Conservation (phyloP, 495 filamentous ascomycete genomes). For the Cairneyella variabilis region DNA sequence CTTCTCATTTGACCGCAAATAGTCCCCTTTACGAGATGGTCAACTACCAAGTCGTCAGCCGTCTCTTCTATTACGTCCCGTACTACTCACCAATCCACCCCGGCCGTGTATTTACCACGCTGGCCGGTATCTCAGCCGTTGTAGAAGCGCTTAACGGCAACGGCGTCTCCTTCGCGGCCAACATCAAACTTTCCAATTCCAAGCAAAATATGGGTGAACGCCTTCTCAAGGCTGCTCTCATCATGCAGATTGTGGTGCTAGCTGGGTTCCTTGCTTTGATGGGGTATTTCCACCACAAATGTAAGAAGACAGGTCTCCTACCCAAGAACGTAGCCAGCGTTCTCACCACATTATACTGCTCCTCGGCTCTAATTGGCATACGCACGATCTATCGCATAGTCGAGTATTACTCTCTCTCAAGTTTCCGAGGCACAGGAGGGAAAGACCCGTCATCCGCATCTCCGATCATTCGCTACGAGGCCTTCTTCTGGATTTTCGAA, state of each 20-base stretch:
- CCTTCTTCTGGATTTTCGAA: conserved; percentile 72
- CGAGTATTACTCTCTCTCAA: conserved; percentile 45
- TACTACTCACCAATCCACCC: conserved; percentile 73
- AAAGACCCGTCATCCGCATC: conserved; percentile 27
- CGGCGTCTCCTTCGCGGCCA: conserved; percentile 49
- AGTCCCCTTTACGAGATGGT: conserved; percentile 67
- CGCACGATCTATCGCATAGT: conserved; percentile 64
- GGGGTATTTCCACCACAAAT: conserved; percentile 55
- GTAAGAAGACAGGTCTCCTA: conserved; percentile 44
- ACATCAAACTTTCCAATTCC: conserved; percentile 29
- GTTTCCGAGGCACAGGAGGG: not conserved
- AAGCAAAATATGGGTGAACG: conserved; percentile 50
- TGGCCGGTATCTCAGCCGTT: conserved; percentile 54
- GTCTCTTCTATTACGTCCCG: conserved; percentile 72
- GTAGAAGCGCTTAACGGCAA: conserved; percentile 65
- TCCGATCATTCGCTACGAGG: conserved; percentile 58
- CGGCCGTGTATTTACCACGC: conserved; percentile 67
- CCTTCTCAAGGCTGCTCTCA: conserved; percentile 59
- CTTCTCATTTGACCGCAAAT: not conserved
- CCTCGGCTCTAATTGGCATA: conserved; percentile 51
- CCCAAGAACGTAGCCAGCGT: conserved; percentile 51
- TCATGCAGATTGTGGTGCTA: conserved; percentile 62
- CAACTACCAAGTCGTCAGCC: conserved; percentile 72
- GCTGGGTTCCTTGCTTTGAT: conserved; percentile 54
- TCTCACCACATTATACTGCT: conserved; percentile 56